Evolutionary conservation across 345 rosid genomes (phyloP), one percentile per base, ranked within the genome.

Genomic region (Eutrema japonicum): DNA sequence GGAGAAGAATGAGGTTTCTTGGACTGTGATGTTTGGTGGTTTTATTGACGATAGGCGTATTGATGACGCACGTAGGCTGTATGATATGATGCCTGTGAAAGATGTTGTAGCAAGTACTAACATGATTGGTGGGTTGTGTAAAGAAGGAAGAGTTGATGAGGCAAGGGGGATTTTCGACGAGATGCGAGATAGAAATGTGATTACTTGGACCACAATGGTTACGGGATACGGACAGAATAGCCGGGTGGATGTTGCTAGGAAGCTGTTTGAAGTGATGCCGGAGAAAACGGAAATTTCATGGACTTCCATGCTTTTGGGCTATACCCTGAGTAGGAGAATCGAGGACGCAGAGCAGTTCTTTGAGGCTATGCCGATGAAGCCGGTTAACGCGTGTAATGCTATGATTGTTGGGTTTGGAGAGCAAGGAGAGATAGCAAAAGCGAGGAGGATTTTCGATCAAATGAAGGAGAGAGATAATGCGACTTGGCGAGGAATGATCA

Each of bases 21-120:
- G 94, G 96, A 89, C 92, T 38, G 94, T 89, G 64, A 92, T 92
- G 90, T 71, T 87, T 43, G 85, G 93, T 59, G 96, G 96, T 33
- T 76, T 92, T 72, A 78, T 86, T 66, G 86, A 78, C 18, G 84
- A 79, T 41, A 80, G 85, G 32, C 84, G 87, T 22, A 58, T 88
- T 0, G 87, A 88, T 42, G 96, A 92, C 33, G 97, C 96, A 0
- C 48, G 68, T 18, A 78, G 33, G 77, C 65, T 89, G 63, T 92
- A 72, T 74, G 88, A 84, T 68, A 72, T 78, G 84, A 89, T 92
- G 90, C 90, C 95, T 0, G 73, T 50, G 74, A 92, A 88, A 77
- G 97, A 92, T 81, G 83, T 82, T 30, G 88, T 89, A 30, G 87
- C 92, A 22, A 85, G 91, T 81, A 92, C 98, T 65, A 87, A 79